A percentile compares a stretch with the other conserved stretches of the same genome.
Evolutionary conservation across 2,329 filamentous ascomycete species (phyloP).

Genomic region (Ilyonectria robusta): DNA sequence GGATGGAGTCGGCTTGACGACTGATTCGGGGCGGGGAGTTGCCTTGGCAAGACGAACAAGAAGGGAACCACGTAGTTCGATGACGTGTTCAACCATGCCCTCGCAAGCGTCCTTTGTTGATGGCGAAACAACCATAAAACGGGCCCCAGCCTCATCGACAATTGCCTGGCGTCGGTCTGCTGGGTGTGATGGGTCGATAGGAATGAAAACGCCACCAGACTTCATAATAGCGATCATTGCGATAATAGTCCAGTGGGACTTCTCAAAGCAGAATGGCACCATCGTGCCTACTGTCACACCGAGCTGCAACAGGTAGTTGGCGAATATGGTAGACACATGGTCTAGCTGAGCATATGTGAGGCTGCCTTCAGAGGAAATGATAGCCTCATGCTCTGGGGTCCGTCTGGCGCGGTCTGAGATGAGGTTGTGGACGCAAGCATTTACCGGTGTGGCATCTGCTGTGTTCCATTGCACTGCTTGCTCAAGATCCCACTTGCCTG

Average conservation of each 20-base stretch:
- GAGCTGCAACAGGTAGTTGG: constrained; percentile 12
- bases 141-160: neutral
- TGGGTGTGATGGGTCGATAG: constrained; percentile 56
- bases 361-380: constrained; percentile 44
- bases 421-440: constrained; percentile 37
- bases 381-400: constrained; percentile 25
- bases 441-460: neutral
- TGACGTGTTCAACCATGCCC: neutral
- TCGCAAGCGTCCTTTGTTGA: neutral
- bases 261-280: constrained; percentile 32
- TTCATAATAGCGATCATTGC: constrained; percentile 53
- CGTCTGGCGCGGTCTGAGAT: constrained; percentile 27
- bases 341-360: constrained; percentile 41
- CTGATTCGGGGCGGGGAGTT: neutral
- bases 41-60: neutral
- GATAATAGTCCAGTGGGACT: constrained; percentile 37
- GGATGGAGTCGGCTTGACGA: neutral
- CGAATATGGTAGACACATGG: constrained; percentile 5
- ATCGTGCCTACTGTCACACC: constrained; percentile 19
- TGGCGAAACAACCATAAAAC: constrained; percentile 3
- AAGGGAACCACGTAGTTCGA: constrained; percentile 1
- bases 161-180: constrained; percentile 31
- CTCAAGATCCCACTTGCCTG: constrained; percentile 10
- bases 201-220: constrained; percentile 49
- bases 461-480: neutral